These are phyloP conservation scores for Phytopythium litorale DNA, from an alignment of 352 stramenopile genomes.

Conservation along the genomic window DNA sequence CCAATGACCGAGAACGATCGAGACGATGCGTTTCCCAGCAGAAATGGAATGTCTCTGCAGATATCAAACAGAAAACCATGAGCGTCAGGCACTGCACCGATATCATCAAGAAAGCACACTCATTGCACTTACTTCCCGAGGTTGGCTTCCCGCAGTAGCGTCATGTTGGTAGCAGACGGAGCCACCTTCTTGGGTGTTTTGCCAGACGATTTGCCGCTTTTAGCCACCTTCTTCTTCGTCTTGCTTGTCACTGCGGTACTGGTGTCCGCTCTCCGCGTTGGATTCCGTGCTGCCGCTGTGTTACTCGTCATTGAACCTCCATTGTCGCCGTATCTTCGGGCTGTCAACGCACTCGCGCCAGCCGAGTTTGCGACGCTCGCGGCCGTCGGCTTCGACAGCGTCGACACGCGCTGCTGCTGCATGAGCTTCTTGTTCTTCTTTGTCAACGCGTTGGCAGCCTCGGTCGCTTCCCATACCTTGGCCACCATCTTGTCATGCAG, in stretches of 20 bases:
- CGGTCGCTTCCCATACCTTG: constrained; percentile 59
- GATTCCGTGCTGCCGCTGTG: no score
- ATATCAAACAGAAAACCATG: neutral
- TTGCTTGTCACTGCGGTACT: constrained; percentile 6
- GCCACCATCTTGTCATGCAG: constrained; percentile 68
- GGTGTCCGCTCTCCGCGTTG: constrained; percentile 3
- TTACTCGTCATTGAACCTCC: neutral
- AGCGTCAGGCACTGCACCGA: neutral
- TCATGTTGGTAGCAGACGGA: constrained; percentile 43
- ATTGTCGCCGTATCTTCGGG: neutral
- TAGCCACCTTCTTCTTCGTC: constrained; percentile 36
- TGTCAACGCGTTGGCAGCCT: constrained; percentile 42
- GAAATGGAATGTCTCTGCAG: constrained; percentile 57
- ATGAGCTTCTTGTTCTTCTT: constrained; percentile 60
- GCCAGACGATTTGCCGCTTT: constrained; percentile 9
- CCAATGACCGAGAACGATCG: constrained; percentile 70
- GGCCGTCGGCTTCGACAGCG: constrained; percentile 45
- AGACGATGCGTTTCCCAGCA: constrained; percentile 50
- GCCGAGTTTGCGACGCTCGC: constrained; percentile 42
- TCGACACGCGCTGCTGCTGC: constrained; percentile 43
- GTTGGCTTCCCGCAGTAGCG: constrained; percentile 58
- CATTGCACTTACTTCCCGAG: constrained; percentile 44
- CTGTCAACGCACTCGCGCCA: constrained; percentile 9
- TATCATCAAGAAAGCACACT: neutral
- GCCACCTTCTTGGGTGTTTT: constrained; percentile 8